Evolutionary conservation across 2,329 filamentous ascomycete genomes (phyloP).

Genomic region (Stagonosporopsis tanaceti): DNA sequence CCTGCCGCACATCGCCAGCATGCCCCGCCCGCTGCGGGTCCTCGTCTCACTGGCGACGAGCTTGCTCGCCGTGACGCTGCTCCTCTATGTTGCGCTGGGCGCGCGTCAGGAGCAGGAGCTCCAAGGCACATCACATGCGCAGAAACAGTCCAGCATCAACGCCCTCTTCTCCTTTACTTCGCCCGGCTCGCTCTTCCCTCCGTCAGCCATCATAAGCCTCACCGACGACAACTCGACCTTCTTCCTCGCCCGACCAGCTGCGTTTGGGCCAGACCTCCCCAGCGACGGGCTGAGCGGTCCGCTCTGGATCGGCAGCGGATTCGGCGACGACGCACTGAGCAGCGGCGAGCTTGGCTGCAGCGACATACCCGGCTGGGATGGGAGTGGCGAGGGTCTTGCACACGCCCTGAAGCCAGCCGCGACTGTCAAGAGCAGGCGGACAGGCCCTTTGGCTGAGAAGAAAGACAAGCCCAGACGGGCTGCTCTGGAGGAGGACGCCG

Average conservation of each 20-base stretch:
- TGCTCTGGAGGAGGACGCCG: neutral
- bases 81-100: slow-evolving; percentile 51
- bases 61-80: slow-evolving; percentile 53
- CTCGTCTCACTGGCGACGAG: slow-evolving; percentile 55
- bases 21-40: slow-evolving; percentile 46
- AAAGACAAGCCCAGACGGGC: slow-evolving; percentile 13
- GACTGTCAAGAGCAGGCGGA: slow-evolving; percentile 15
- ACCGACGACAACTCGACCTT: slow-evolving; percentile 98
- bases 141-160: slow-evolving; percentile 46
- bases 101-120: slow-evolving; percentile 30
- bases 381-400: slow-evolving; percentile 48
- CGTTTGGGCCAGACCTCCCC: slow-evolving; percentile 85
- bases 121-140: slow-evolving; percentile 22
- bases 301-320: slow-evolving; percentile 92
- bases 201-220: slow-evolving; percentile 92
- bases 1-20: slow-evolving; percentile 29
- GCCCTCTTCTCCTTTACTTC: slow-evolving; percentile 60
- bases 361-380: slow-evolving; percentile 89
- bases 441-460: slow-evolving; percentile 16
- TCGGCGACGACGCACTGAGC: slow-evolving; percentile 76
- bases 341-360: slow-evolving; percentile 90
- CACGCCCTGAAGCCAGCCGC: slow-evolving; percentile 14
- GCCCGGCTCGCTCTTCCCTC: slow-evolving; percentile 87
- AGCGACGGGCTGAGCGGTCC: slow-evolving; percentile 82
- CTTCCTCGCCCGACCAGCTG: slow-evolving; percentile 90